These are phyloP conservation scores for Pterocarpus santalinus DNA, from an alignment of 306 rosid genomes.

Conservation along the genomic window DNA sequence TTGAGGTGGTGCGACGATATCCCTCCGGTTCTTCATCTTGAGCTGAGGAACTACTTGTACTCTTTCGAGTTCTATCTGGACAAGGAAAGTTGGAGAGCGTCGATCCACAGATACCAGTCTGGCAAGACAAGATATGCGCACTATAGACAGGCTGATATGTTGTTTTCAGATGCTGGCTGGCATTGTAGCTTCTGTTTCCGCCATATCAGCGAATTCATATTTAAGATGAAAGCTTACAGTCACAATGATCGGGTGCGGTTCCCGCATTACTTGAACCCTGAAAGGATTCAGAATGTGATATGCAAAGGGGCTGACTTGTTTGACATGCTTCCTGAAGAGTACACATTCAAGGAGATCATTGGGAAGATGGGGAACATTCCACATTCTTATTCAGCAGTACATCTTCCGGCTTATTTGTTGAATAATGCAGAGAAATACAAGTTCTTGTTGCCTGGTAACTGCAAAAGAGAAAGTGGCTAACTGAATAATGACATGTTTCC, in stretches of 20 bases:
- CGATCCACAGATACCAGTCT: constrained; percentile 69
- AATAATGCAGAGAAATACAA: constrained; percentile 75
- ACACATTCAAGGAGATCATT: constrained; percentile 84
- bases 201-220: constrained; percentile 71
- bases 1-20: constrained; percentile 87
- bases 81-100: constrained; percentile 89
- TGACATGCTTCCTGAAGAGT: constrained; percentile 95
- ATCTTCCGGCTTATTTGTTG: constrained; percentile 82
- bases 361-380: constrained; percentile 94
- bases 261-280: constrained; percentile 71
- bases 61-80: constrained; percentile 81
- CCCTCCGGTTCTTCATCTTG: constrained; percentile 81
- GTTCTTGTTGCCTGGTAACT: constrained; percentile 85
- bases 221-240: constrained; percentile 96
- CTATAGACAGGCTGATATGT: constrained; percentile 66
- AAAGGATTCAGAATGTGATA: constrained; percentile 79
- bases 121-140: constrained; percentile 85
- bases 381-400: constrained; percentile 86
- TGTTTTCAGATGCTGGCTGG: constrained; percentile 88
- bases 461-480: constrained; percentile 90
- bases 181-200: constrained; percentile 97
- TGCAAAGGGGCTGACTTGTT: constrained; percentile 84
- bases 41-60: constrained; percentile 79
- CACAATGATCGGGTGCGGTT: constrained; percentile 82
- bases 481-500: constrained; percentile 15